These are phyloP conservation scores for Thielaviopsis ethacetica DNA, from an alignment of 2,329 filamentous ascomycete species.

Conservation along the genomic window DNA sequence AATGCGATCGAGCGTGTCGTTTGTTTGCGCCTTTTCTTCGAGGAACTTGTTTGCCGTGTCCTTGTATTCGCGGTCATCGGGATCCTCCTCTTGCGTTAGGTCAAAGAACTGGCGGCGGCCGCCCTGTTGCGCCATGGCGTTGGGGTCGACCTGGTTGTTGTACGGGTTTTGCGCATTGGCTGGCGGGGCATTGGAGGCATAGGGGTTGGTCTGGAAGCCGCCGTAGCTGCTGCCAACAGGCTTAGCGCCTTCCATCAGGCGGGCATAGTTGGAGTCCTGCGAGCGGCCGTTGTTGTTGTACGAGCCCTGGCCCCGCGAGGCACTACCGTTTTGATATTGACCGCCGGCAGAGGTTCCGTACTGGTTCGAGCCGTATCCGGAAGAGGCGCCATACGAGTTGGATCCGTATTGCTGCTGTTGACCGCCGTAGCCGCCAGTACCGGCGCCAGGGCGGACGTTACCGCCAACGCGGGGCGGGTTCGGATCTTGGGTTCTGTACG, in stretches of 20 bases:
- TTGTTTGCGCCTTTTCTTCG: constrained; percentile 32
- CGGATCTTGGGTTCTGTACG: constrained; percentile 8
- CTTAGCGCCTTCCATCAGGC: constrained; percentile 8
- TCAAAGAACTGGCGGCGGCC: constrained; percentile 52
- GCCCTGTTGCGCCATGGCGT: constrained; percentile 26
- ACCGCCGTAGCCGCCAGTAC: constrained; percentile 15
- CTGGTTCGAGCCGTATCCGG: constrained; percentile 36
- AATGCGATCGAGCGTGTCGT: constrained; percentile 22
- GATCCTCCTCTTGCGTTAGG: constrained; percentile 57
- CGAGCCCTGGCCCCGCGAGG: constrained; percentile 31
- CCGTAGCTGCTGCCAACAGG: constrained; percentile 12
- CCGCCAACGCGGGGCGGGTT: constrained; percentile 6
- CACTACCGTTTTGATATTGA: constrained; percentile 31
- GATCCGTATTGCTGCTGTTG: constrained; percentile 12
- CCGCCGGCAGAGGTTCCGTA: constrained; percentile 32
- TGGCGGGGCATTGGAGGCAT: constrained; percentile 1
- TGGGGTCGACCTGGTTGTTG: constrained; percentile 9
- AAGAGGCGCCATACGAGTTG: constrained; percentile 13
- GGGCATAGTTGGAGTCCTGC: constrained; percentile 28
- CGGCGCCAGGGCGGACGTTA: constrained; percentile 17
- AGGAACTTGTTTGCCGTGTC: constrained; percentile 34
- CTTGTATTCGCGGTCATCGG: constrained; percentile 56
- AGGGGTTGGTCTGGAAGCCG: constrained; percentile 16
- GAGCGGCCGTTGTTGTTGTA: constrained; percentile 26
- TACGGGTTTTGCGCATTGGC: constrained; percentile 9